Conservation (phyloP, 1,284 basidiomycete genomes). For the Ganoderma sinense region DNA sequence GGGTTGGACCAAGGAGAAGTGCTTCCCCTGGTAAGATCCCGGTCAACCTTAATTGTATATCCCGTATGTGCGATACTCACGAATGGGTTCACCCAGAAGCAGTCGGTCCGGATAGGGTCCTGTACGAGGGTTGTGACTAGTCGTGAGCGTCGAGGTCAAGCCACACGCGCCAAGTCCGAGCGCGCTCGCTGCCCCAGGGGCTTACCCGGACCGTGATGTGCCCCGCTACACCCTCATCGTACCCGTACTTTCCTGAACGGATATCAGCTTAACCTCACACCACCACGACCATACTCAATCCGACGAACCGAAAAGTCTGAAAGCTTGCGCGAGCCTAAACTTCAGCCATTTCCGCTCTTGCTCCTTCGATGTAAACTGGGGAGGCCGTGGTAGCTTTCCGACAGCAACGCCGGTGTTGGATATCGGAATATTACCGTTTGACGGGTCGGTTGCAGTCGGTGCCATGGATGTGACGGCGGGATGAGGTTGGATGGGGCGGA, state of each 20-base stretch:
- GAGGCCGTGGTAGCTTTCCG: slow-evolving; percentile 28
- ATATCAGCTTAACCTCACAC: neutral
- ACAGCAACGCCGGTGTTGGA: slow-evolving; percentile 8
- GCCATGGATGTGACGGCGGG: slow-evolving; percentile 8
- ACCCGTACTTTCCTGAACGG: slow-evolving; percentile 56
- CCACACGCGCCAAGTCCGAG: neutral
- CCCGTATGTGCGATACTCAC: slow-evolving; percentile 31
- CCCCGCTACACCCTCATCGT: slow-evolving; percentile 67
- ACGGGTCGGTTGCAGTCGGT: slow-evolving; percentile 1
- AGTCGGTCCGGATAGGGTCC: slow-evolving; percentile 57
- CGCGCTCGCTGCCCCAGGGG: neutral
- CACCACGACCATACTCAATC: neutral
- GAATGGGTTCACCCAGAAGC: slow-evolving; percentile 65
- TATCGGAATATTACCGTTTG: neutral
- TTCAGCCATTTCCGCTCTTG: slow-evolving; percentile 59
- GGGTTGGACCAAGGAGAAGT: slow-evolving; percentile 55
- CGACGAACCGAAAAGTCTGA: slow-evolving; percentile 54
- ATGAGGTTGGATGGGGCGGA: neutral
- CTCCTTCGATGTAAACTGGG: slow-evolving; percentile 46
- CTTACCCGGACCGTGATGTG: slow-evolving; percentile 67
- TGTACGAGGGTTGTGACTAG: slow-evolving; percentile 18
- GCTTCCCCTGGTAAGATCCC: slow-evolving; percentile 42
- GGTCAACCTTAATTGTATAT: neutral
- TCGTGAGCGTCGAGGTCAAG: neutral
- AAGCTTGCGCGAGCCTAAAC: slow-evolving; percentile 59